Evolutionary conservation across 2,329 filamentous ascomycete species (phyloP).

Genomic region (Clarireedia homoeocarpa): DNA sequence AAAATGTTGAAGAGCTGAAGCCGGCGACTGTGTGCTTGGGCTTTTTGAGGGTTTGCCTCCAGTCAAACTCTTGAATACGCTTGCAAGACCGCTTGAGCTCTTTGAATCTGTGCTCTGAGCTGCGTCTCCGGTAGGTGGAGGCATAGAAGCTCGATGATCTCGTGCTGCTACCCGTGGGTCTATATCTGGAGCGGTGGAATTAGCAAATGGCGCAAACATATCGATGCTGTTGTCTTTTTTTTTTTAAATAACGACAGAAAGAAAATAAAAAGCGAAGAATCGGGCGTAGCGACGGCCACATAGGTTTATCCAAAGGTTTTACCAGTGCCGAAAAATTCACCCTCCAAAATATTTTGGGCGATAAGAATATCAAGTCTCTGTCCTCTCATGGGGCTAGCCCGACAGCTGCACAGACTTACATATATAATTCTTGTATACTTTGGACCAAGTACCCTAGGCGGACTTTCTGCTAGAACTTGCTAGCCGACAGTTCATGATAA

Average conservation of each 20-base stretch:
- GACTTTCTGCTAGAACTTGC: too few relatives aligned
- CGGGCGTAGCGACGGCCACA: too few relatives aligned
- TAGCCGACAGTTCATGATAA: too few relatives aligned
- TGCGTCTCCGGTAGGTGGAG: conserved; percentile 51
- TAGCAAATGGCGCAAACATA: conserved; percentile 5
- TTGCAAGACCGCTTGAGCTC: conserved; percentile 48
- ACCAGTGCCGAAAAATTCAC: background rate
- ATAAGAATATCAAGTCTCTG: too few relatives aligned
- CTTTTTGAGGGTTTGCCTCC: conserved; percentile 44
- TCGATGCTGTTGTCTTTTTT: background rate
- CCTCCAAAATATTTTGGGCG: too few relatives aligned
- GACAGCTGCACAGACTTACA: too few relatives aligned
- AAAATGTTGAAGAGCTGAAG: conserved; percentile 34
- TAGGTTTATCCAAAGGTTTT: too few relatives aligned
- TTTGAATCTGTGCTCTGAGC: conserved; percentile 46
- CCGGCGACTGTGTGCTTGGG: conserved; percentile 33
- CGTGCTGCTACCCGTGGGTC: conserved; percentile 4
- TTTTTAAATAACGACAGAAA: too few relatives aligned
- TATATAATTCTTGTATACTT: too few relatives aligned
- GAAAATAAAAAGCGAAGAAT: too few relatives aligned
- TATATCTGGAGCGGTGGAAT: background rate
- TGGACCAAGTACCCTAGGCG: too few relatives aligned
- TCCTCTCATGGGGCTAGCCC: too few relatives aligned
- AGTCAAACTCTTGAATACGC: conserved; percentile 56
- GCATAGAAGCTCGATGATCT: conserved; percentile 40